These are phyloP conservation scores for Ophiocordyceps polyrhachis-furcata DNA, from an alignment of 2,329 filamentous ascomycete genomes.

Conservation along the genomic window DNA sequence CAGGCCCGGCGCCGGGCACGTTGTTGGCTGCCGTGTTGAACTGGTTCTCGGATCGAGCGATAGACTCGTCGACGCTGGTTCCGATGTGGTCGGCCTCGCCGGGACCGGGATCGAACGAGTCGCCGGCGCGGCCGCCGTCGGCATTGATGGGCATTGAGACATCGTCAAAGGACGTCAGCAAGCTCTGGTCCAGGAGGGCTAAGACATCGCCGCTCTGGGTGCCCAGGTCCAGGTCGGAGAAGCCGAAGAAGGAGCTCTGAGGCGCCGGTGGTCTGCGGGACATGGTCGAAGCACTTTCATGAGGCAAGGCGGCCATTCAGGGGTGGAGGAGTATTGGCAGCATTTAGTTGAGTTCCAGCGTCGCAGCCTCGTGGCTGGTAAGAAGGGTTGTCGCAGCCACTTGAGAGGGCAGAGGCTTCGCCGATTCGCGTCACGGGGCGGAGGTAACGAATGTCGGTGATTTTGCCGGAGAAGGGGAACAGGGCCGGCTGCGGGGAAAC, in stretches of 20 bases:
- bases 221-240: slow-evolving; percentile 4
- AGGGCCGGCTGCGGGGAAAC: neutral
- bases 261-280: slow-evolving; percentile 5
- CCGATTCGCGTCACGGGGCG: neutral
- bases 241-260: slow-evolving; percentile 4
- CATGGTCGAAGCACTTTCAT: slow-evolving; percentile 2
- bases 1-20: slow-evolving; percentile 22
- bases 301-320: neutral
- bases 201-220: slow-evolving; percentile 21
- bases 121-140: slow-evolving; percentile 8
- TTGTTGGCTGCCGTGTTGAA: slow-evolving; percentile 17
- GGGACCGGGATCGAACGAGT: slow-evolving; percentile 6
- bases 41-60: slow-evolving; percentile 14
- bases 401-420: neutral
- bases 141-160: slow-evolving; percentile 25
- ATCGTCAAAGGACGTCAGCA: slow-evolving; percentile 18
- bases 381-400: neutral
- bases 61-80: slow-evolving; percentile 10
- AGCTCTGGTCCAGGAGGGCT: slow-evolving; percentile 22
- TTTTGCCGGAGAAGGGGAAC: neutral
- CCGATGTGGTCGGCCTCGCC: slow-evolving; percentile 5
- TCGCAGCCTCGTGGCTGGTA: neutral
- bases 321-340: neutral
- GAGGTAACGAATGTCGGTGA: neutral
- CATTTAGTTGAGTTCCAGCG: neutral